Base-by-base conservation (phyloP, 805 yeast species). In the Suhomyces vadensis region DNA sequence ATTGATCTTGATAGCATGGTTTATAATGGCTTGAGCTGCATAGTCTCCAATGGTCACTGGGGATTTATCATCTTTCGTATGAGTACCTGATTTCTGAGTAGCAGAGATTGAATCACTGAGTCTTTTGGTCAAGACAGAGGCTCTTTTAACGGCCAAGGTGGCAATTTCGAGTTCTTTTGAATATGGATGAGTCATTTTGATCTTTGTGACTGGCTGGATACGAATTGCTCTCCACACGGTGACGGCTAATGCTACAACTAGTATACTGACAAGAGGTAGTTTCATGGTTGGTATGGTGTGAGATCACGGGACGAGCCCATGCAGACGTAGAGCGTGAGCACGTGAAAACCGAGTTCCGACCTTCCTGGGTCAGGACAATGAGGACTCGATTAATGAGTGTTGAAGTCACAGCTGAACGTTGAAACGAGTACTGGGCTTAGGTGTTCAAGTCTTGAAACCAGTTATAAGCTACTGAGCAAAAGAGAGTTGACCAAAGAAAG, bases 21-120 rank as follows among this genome's bases (percentile, higher is more conserved):
- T 92, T 46, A 94, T 82, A 36, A 92, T 79, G 0, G 97, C 96
- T 60, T 94, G 99, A 0, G 97, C 91, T 3, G 96, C 96, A 60
- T 86, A 94, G 63, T 94, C 99, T 13, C 98, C 99, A 44, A 87
- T 73, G 1, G 99, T 94, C 11, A 94, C 99, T 1, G 99, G 99
- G 1, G 97, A 88, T 49, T 82, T 81, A 63, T 92, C 99, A 31
- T 78, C 77, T 61, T 94, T 94, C 48, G 89, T 83, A 44, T 89
- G 78, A 37, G 87, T 73, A 5, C 75, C 75, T 19, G 86, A 49
- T 67, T 73, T 47, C 65, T 64, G 50, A 57, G 77, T 60, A 60
- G 68, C 53, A 57, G 73, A 53, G 71, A 76, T 54, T 62, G 76
- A 54, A 75, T 83, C 84, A 63, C 79, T 82, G 48, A 79, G 79